These are phyloP conservation scores for Phaseolus coccineus DNA, from an alignment of 331 rosid genomes.

Conservation along the genomic window DNA sequence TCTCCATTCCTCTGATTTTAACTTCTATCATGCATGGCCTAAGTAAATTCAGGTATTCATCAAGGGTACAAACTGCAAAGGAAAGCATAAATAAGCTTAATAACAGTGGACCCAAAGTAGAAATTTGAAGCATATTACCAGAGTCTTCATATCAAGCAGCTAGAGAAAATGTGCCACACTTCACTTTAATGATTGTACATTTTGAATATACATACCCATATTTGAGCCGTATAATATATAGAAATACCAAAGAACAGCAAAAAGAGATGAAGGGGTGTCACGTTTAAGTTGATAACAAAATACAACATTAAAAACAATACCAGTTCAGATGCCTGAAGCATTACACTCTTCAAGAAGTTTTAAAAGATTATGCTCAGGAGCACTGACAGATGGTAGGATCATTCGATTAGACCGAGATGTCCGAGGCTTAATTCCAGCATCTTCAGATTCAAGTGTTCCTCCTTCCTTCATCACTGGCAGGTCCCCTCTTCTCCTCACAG, in stretches of 20 bases:
- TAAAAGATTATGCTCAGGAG: conserved; percentile 85
- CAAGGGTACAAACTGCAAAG: conserved; percentile 20
- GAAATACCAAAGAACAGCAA: conserved; percentile 19
- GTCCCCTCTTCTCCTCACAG: conserved; percentile 71
- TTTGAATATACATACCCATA: conserved; percentile 42
- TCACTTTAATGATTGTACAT: conserved; percentile 41
- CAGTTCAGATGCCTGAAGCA: conserved; percentile 70
- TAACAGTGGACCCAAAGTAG: conserved; percentile 5
- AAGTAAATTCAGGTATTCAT: conserved; percentile 33
- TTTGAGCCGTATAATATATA: conserved; percentile 3
- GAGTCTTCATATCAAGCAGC: conserved; percentile 33
- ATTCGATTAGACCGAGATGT: conserved; percentile 59
- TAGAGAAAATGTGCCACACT: conserved; percentile 30
- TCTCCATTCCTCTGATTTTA: conserved; percentile 21
- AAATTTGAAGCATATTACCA: conserved; percentile 21
- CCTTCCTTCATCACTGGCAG: conserved; percentile 84
- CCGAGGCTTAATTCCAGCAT: conserved; percentile 53
- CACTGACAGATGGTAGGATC: conserved; percentile 93
- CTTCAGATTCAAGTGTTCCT: conserved; percentile 57
- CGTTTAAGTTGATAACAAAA: conserved; percentile 40
- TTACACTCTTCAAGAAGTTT: conserved; percentile 93
- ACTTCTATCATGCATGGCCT: conserved; percentile 26
- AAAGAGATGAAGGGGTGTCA: conserved; percentile 5
- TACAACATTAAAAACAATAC: conserved; percentile 50
- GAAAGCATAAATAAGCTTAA: conserved; percentile 34